Percentiles rank a stretch among this genome's conserved stretches.
These are phyloP conservation scores for Aurinia saxatilis DNA, from an alignment of 345 rosid species.

Conservation along the genomic window DNA sequence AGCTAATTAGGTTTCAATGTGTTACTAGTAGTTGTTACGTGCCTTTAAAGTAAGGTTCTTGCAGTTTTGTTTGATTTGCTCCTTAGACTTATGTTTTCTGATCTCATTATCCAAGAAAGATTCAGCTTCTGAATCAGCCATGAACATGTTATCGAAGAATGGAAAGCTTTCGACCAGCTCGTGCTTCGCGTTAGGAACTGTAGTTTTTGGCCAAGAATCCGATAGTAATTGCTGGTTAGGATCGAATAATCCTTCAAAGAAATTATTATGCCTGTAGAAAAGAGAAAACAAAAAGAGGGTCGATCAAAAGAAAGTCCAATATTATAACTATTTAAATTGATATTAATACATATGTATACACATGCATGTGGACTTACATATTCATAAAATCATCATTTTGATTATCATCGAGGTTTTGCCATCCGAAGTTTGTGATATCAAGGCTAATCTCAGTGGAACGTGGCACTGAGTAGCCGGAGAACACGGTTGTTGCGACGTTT, in stretches of 20 bases:
- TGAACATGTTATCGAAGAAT: conserved; percentile 19
- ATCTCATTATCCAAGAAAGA: conserved; percentile 18
- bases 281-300: background rate
- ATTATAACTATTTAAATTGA: background rate
- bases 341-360: no score
- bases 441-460: conserved; percentile 10
- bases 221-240: conserved; percentile 11
- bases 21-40: conserved; percentile 1
- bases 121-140: conserved; percentile 25
- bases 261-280: conserved; percentile 12
- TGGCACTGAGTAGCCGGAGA: conserved; percentile 12
- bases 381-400: conserved; percentile 18
- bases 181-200: conserved; percentile 13
- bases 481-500: background rate
- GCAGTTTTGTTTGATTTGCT: conserved; percentile 2
- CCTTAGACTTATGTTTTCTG: conserved; percentile 8
- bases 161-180: conserved; percentile 28
- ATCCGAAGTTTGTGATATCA: conserved; percentile 16
- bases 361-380: conserved; percentile 5
- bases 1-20: background rate
- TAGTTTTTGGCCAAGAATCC: conserved; percentile 10
- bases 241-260: conserved; percentile 26
- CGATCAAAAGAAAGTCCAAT: background rate
- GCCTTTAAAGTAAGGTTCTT: conserved; percentile 23
- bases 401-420: conserved; percentile 20